Conservation (phyloP, 225 moss, liverwort and hornwort species). For the Marchantia paleacea region DNA sequence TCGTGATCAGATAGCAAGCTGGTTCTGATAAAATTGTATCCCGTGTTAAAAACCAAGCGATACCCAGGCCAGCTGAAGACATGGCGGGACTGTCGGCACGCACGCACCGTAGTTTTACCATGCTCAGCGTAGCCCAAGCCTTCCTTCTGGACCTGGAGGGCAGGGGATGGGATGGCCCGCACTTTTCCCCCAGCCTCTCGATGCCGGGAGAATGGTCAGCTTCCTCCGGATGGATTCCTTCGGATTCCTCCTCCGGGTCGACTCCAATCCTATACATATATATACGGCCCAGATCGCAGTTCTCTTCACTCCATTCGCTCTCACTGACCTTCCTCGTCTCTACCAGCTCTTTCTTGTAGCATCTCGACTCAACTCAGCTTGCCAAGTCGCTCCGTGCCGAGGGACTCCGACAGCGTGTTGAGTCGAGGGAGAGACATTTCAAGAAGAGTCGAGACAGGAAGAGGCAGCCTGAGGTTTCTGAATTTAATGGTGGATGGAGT, state of each 20-base stretch:
- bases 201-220: background rate
- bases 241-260: background rate
- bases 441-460: background rate
- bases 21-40: too few species aligned
- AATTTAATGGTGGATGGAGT: background rate
- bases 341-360: background rate
- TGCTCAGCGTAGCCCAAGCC: too few species aligned
- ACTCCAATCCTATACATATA: background rate
- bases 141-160: too few species aligned
- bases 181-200: too few species aligned
- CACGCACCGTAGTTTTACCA: too few species aligned
- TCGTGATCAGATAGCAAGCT: too few species aligned
- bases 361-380: slow-evolving; percentile 8
- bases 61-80: too few species aligned
- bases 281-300: background rate
- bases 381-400: background rate
- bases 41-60: too few species aligned
- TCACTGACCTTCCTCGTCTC: background rate
- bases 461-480: background rate
- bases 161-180: background rate
- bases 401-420: background rate
- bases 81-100: too few species aligned
- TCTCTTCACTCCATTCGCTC: slow-evolving; percentile 2
- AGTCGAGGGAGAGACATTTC: background rate
- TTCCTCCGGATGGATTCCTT: background rate